These are phyloP conservation scores for Crithidia sp. DNA, from an alignment of 208 protist species.

Conservation along the genomic window DNA sequence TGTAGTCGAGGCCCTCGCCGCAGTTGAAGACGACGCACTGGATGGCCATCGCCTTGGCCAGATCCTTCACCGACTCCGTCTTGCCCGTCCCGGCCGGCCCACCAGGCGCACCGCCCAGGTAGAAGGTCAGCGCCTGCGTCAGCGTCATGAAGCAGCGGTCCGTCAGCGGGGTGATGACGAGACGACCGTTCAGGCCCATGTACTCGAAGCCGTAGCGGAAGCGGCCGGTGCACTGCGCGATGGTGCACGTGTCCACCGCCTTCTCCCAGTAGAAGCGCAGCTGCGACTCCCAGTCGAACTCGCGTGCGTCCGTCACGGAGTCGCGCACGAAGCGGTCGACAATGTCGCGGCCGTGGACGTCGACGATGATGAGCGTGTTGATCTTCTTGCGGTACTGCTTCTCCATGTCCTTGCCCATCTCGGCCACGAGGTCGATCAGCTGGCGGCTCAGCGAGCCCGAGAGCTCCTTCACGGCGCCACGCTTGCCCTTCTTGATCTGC, in stretches of 20 bases:
- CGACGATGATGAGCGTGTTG: slow-evolving; percentile 99
- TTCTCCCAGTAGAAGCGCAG: slow-evolving; percentile 99
- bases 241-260: slow-evolving; percentile 93
- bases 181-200: slow-evolving; percentile 98
- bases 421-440: slow-evolving; percentile 96
- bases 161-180: slow-evolving; percentile 99
- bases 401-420: slow-evolving; percentile 95
- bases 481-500: slow-evolving; percentile 93
- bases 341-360: slow-evolving; percentile 99
- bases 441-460: slow-evolving; percentile 90
- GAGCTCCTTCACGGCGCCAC: slow-evolving; percentile 97
- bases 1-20: slow-evolving; percentile 98
- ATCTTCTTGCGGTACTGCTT: slow-evolving; percentile 96
- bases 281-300: slow-evolving; percentile 99
- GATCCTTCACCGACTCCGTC: slow-evolving; percentile 99
- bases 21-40: slow-evolving; percentile 99
- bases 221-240: slow-evolving; percentile 97
- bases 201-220: slow-evolving; percentile 99
- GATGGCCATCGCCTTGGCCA: slow-evolving; percentile 97
- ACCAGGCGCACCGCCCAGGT: slow-evolving; percentile 95
- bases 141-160: slow-evolving; percentile 99
- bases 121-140: slow-evolving; percentile 98
- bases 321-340: slow-evolving; percentile 98
- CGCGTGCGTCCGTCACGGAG: slow-evolving; percentile 96
- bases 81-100: slow-evolving; percentile 97